These are phyloP conservation scores for Mycotypha africana DNA, from an alignment of 371 early-diverging fungal species.

Conservation along the genomic window DNA sequence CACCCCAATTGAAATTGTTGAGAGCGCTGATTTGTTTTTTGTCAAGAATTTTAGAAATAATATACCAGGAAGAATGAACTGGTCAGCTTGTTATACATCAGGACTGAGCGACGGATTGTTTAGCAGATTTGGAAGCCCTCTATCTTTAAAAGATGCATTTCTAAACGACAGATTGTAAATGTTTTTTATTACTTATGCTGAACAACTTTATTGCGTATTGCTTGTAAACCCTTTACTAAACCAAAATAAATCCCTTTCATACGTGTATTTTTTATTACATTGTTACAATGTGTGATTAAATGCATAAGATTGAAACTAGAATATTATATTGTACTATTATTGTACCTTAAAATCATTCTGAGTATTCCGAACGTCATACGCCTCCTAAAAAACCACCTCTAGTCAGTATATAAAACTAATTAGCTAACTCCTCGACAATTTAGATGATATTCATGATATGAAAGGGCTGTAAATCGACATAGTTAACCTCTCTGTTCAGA, in stretches of 20 bases:
- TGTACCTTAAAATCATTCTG: slow-evolving; percentile 3
- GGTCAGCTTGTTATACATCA: slow-evolving; percentile 8
- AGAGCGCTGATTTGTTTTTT: slow-evolving; percentile 6
- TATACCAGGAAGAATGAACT: slow-evolving; percentile 1
- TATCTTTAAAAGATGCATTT: slow-evolving; percentile 7
- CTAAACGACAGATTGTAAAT: slow-evolving; percentile 7
- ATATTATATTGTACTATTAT: slow-evolving; percentile 6
- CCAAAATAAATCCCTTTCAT: not conserved
- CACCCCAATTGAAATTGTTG: slow-evolving; percentile 5
- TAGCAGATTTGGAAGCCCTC: slow-evolving; percentile 2
- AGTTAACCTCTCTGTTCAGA: slow-evolving; percentile 1
- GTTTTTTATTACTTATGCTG: slow-evolving; percentile 5
- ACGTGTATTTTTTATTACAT: slow-evolving; percentile 5
- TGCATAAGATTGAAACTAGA: slow-evolving; percentile 5
- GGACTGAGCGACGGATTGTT: slow-evolving; percentile 1
- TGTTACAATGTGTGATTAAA: slow-evolving; percentile 6
- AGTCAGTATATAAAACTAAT: slow-evolving; percentile 2
- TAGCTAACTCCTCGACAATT: slow-evolving; percentile 8
- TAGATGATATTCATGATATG: slow-evolving; percentile 5
- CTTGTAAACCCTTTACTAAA: not conserved
- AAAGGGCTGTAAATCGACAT: slow-evolving; percentile 5
- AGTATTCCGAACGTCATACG: slow-evolving; percentile 1
- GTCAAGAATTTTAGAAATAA: slow-evolving; percentile 3
- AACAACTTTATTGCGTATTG: slow-evolving; percentile 2
- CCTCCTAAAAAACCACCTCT: not conserved